Conservation (phyloP, 257 asterid genomes). For the Hygrophila difformis region DNA sequence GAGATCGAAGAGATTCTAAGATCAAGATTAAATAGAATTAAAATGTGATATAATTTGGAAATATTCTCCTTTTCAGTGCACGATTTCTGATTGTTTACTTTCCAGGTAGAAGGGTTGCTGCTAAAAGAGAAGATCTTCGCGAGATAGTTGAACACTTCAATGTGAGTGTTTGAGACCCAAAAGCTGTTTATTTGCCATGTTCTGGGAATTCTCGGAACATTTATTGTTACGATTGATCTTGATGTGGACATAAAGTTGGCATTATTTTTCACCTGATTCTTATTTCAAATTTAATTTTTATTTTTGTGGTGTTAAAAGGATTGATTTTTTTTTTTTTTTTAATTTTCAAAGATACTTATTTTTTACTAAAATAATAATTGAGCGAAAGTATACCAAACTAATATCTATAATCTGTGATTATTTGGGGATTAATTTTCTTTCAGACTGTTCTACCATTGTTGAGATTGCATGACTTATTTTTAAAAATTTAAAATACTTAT, state of each 20-base stretch:
- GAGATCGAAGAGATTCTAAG: too few species aligned
- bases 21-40: too few species aligned
- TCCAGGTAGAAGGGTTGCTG: conserved; percentile 67
- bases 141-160: conserved; percentile 84
- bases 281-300: too few species aligned
- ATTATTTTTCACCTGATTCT: too few species aligned
- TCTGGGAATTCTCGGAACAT: conserved; percentile 1
- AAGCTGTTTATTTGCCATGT: background rate
- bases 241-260: too few species aligned
- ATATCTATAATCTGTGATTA: too few species aligned
- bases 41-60: background rate
- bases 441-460: background rate
- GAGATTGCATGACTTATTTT: background rate
- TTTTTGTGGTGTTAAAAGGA: too few species aligned
- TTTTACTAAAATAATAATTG: too few species aligned
- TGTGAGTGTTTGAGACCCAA: conserved; percentile 50
- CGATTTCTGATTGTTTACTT: conserved; percentile 13
- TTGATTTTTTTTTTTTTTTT: too few species aligned
- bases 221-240: background rate
- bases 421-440: background rate
- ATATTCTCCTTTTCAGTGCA: background rate
- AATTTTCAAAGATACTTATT: too few species aligned
- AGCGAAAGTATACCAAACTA: too few species aligned
- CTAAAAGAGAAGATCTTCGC: conserved; percentile 68
- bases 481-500: too few species aligned